Conservation (phyloP, 2,329 filamentous ascomycete genomes). For the Sclerotinia nivalis region DNA sequence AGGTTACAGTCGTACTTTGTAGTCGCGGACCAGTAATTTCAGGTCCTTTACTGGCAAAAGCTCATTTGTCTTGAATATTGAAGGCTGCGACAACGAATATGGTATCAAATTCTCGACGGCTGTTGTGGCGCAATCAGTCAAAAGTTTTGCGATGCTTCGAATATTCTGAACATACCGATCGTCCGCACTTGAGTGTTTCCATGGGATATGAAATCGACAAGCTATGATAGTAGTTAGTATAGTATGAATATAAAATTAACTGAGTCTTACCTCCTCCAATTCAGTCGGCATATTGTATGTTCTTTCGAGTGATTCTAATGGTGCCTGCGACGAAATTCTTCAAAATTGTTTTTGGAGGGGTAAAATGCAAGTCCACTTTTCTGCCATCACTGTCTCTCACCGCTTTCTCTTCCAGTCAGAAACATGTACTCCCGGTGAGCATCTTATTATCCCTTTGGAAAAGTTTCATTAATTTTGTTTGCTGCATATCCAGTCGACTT, state of each 20-base stretch:
- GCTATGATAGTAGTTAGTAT: constrained; percentile 50
- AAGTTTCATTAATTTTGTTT: not conserved
- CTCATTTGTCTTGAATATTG: constrained; percentile 80
- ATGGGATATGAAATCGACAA: constrained; percentile 91
- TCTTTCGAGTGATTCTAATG: constrained; percentile 15
- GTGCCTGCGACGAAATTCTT: constrained; percentile 11
- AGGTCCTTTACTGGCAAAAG: constrained; percentile 81
- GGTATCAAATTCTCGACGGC: constrained; percentile 85
- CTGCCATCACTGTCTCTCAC: constrained; percentile 4
- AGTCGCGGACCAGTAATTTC: constrained; percentile 83
- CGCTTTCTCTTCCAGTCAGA: not conserved
- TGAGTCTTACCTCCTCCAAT: constrained; percentile 66
- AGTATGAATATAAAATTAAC: not conserved
- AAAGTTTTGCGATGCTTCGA: constrained; percentile 4
- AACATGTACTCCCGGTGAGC: not conserved
- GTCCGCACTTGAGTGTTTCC: constrained; percentile 88
- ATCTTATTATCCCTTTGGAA: not conserved
- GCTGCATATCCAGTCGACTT: no score
- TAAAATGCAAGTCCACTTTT: constrained; percentile 9
- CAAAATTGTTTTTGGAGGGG: constrained; percentile 22
- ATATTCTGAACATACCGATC: constrained; percentile 56
- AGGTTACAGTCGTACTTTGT: constrained; percentile 60
- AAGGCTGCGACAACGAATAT: constrained; percentile 71
- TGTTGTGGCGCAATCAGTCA: constrained; percentile 41
- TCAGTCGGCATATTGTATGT: constrained; percentile 64